Evolutionary conservation across 805 yeast species (phyloP).

Genomic region (Tetrapisispora taiwanensis): DNA sequence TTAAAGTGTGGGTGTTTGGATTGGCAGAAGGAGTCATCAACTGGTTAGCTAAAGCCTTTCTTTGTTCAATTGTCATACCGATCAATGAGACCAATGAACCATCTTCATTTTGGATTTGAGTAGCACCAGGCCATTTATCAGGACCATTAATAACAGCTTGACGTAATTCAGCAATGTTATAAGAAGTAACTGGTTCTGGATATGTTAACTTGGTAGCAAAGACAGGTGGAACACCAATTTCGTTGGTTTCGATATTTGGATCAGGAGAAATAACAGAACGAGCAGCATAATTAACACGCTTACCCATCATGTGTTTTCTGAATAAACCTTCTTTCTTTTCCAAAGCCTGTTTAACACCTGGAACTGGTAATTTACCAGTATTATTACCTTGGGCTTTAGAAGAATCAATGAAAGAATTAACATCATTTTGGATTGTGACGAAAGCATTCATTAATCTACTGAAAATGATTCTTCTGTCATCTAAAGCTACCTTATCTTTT

Average conservation of each 20-base stretch:
- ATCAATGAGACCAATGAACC: conserved; percentile 72
- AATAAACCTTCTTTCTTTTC: conserved; percentile 98
- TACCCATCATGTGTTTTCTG: conserved; percentile 99
- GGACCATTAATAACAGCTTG: conserved; percentile 97
- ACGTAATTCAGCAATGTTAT: conserved; percentile 82
- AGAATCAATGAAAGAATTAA: conserved; percentile 85
- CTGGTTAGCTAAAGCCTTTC: conserved; percentile 92
- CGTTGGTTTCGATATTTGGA: conserved; percentile 95
- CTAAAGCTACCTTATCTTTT: conserved; percentile 49
- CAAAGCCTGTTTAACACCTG: conserved; percentile 94
- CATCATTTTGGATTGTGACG: conserved; percentile 90
- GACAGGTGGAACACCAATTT: conserved; percentile 98
- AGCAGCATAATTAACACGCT: conserved; percentile 97
- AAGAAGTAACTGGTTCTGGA: conserved; percentile 95
- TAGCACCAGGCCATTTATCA: conserved; percentile 97
- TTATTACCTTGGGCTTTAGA: conserved; percentile 74
- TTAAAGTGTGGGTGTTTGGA: conserved; percentile 50
- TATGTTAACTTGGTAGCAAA: conserved; percentile 92
- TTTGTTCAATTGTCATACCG: conserved; percentile 86
- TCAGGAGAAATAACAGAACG: conserved; percentile 98
- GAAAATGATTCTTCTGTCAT: conserved; percentile 67
- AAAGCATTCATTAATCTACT: conserved; percentile 91
- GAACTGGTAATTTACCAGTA: conserved; percentile 58
- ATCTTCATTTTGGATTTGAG: conserved; percentile 91
- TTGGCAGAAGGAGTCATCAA: conserved; percentile 71